Percentiles rank a stretch among this genome's conserved stretches.
Evolutionary conservation across 805 yeast genomes (phyloP).

Genomic region (Candida koratica): DNA sequence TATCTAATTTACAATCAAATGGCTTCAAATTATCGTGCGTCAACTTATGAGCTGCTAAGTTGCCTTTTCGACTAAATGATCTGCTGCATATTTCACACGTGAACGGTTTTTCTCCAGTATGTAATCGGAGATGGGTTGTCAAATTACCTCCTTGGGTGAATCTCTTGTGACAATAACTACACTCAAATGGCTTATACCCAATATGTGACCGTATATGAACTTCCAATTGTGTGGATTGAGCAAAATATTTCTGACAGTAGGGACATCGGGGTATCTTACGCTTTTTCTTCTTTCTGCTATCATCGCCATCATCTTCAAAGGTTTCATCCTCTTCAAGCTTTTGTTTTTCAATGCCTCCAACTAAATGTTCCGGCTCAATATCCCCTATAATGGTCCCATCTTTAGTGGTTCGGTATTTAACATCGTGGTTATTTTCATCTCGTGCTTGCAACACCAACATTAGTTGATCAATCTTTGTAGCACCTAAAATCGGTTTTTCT

Average conservation of each 20-base stretch:
- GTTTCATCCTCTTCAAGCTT: constrained; percentile 15
- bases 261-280: constrained; percentile 65
- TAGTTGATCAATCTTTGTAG: constrained; percentile 84
- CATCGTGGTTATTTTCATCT: constrained; percentile 64
- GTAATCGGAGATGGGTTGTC: constrained; percentile 78
- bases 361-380: constrained; percentile 47
- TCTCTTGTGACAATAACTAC: constrained; percentile 72
- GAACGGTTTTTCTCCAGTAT: constrained; percentile 91
- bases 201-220: constrained; percentile 86
- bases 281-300: constrained; percentile 20
- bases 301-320: constrained; percentile 19
- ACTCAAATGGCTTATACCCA: constrained; percentile 79
- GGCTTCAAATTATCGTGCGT: constrained; percentile 82
- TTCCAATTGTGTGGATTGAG: constrained; percentile 88
- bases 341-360: constrained; percentile 78
- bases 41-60: constrained; percentile 79
- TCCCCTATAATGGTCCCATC: constrained; percentile 65
- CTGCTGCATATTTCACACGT: constrained; percentile 73
- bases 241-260: constrained; percentile 74
- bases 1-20: constrained; percentile 72
- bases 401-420: constrained; percentile 48
- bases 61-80: constrained; percentile 85
- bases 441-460: constrained; percentile 91
- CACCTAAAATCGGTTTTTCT: constrained; percentile 71
- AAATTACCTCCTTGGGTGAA: constrained; percentile 91